Percentiles rank a stretch among this genome's conserved stretches.
phyloP scores from a whole-genome alignment of 139 green algal genomes.

The Gonium pectorale region DNA sequence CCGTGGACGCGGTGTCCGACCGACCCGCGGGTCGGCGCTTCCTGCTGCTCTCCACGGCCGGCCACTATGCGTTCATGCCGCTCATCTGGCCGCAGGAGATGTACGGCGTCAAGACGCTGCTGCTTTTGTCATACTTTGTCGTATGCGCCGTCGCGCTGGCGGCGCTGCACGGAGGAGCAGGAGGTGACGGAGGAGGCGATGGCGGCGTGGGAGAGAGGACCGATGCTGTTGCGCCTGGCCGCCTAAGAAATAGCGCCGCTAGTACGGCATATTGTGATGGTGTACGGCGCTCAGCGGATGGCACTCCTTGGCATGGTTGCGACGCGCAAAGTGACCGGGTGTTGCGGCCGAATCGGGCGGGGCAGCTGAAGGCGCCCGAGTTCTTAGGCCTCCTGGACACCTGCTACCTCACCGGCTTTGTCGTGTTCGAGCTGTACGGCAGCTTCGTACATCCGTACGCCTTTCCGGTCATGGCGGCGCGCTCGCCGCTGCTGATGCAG shows the following conservation, averaged over 20 bases:
- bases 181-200: too few species aligned
- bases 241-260: too few species aligned
- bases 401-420: slow-evolving; percentile 79
- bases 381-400: too few species aligned
- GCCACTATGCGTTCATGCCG: slow-evolving; percentile 81
- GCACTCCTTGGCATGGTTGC: too few species aligned
- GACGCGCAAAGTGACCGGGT: too few species aligned
- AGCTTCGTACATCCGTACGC: slow-evolving; percentile 59
- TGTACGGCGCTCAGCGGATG: neutral
- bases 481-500: slow-evolving; percentile 89
- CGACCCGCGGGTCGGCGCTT: slow-evolving; percentile 53
- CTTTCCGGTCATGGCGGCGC: slow-evolving; percentile 47
- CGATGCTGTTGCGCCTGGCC: too few species aligned
- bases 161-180: slow-evolving; percentile 4
- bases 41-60: slow-evolving; percentile 66
- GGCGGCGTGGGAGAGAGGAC: too few species aligned
- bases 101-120: slow-evolving; percentile 83
- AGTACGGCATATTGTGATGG: too few species aligned
- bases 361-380: too few species aligned
- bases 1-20: slow-evolving; percentile 55
- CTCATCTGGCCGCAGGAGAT: slow-evolving; percentile 83
- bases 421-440: slow-evolving; percentile 78
- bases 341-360: neutral
- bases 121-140: slow-evolving; percentile 58
- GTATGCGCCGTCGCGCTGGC: slow-evolving; percentile 36